Evolutionary conservation across 352 stramenopile genomes (phyloP).

Genomic region (Pythium scleroteichum): DNA sequence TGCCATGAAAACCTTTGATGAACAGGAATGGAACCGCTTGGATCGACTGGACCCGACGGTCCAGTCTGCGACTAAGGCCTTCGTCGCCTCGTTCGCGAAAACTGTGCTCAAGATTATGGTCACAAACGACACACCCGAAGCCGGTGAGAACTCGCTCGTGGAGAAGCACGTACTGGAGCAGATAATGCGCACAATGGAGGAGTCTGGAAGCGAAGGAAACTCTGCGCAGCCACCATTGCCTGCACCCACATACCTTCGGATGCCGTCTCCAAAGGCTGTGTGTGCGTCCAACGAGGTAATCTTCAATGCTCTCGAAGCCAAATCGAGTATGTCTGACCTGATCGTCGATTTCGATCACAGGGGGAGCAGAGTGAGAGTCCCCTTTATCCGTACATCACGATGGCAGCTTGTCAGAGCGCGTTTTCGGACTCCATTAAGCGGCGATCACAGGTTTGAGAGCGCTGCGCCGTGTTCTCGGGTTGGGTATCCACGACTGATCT

Average conservation of each 20-base stretch:
- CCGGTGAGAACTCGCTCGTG: conserved; percentile 39
- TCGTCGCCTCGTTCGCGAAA: conserved; percentile 49
- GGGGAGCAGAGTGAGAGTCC: conserved; percentile 29
- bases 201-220: neutral
- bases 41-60: conserved; percentile 56
- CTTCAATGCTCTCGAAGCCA: no score
- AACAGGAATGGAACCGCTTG: conserved; percentile 52
- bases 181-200: conserved; percentile 29
- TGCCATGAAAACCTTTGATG: conserved; percentile 27
- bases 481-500: no score
- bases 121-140: conserved; percentile 28
- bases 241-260: conserved; percentile 4
- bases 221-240: neutral
- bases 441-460: conserved; percentile 62
- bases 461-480: no score
- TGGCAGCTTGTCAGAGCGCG: conserved; percentile 23
- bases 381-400: conserved; percentile 30
- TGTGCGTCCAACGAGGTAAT: conserved; percentile 22
- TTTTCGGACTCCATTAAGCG: conserved; percentile 56
- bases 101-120: conserved; percentile 60
- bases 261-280: conserved; percentile 26
- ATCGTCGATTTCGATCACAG: neutral
- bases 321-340: neutral
- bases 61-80: conserved; percentile 36
- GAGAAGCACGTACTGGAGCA: conserved; percentile 60